Evolutionary conservation across 2,329 filamentous ascomycete genomes (phyloP), one percentile per base, ranked within the genome.

Genomic region (Cladosporium sp.): DNA sequence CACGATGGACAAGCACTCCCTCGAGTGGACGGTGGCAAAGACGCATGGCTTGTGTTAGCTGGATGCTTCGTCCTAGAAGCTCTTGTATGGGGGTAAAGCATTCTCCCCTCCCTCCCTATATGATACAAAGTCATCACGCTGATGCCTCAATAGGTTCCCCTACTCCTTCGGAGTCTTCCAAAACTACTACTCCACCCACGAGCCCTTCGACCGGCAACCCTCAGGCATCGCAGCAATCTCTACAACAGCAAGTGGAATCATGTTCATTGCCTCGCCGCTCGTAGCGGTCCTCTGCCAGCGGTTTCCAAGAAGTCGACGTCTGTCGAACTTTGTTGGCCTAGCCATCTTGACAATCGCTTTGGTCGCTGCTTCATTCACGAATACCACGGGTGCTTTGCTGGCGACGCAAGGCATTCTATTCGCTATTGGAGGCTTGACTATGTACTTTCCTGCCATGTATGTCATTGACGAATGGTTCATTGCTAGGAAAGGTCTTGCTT

Each of bases 401-500:
- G 46, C 62, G 12, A 68, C 67, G 11, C 71, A 73, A 57, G 70
- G 71, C 7, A 62, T 73, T 7, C 48, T 73, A 13, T 73, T 67
- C 47, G 65, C 63, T 5, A 55, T 73, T 19, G 70, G 78, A 0
- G 78, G 78, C 8, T 68, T 71, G 9, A 61, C 79, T 1, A 59
- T 77, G 4, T 82, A 70, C 60, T 76, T 62, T n/a, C 75, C 74
- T 0, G 69, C 70, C 2, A 70, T 77, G 15, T 62, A 74, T 35
- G 74, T 72, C 49, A 62, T 79, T 19, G 76, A 79, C 51, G 74
- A 79, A 57, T 84, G 62, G 71, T 80, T 79, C 62, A 66, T 78
- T n/a, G 65, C 63, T 12, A 65, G 70, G 16, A 74, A 76, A 57
- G 76, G 76, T 1, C 67, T 80, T 30, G 77, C 77, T 1, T 76